phyloP scores from a whole-genome alignment of 495 filamentous ascomycete species.

The Lineolata rhizophorae region DNA sequence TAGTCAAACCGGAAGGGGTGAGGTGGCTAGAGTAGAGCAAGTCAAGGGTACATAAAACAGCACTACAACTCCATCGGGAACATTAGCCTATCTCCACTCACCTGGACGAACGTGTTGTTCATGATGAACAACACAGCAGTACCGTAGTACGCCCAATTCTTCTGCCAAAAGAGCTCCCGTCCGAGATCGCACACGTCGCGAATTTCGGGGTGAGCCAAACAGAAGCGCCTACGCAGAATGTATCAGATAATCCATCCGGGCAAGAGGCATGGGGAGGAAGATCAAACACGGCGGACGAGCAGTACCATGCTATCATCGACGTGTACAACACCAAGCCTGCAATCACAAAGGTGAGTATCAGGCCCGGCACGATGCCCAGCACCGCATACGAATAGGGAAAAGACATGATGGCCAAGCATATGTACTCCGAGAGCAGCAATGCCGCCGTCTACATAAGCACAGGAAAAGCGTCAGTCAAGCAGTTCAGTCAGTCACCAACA shows the following conservation, averaged over 20 bases:
- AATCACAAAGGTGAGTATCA: conserved; percentile 61
- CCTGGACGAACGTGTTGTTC: conserved; percentile 78
- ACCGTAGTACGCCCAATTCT: conserved; percentile 57
- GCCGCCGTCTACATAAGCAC: conserved; percentile 41
- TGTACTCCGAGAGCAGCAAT: conserved; percentile 76
- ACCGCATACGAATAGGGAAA: conserved; percentile 80
- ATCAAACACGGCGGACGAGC: too few species aligned
- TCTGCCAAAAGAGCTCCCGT: conserved; percentile 66
- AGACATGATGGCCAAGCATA: conserved; percentile 85
- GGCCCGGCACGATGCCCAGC: conserved; percentile 64
- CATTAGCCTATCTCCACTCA: too few species aligned
- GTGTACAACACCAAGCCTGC: conserved; percentile 63
- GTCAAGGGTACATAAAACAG: too few species aligned
- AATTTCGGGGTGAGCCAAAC: conserved; percentile 65
- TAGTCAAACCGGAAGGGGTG: too few species aligned
- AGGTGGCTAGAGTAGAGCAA: too few species aligned
- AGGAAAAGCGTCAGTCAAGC: not conserved
- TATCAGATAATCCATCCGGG: not conserved
- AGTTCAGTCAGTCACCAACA: not conserved
- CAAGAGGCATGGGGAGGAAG: not conserved
- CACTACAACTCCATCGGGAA: too few species aligned
- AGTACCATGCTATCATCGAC: conserved; percentile 61
- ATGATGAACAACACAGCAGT: conserved; percentile 76
- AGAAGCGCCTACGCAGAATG: conserved; percentile 44
- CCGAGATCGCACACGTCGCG: conserved; percentile 83